A percentile compares a stretch with the other conserved stretches of the same genome.
Evolutionary conservation across 1,284 basidiomycete species (phyloP).

Genomic region (Leccinum fallax): DNA sequence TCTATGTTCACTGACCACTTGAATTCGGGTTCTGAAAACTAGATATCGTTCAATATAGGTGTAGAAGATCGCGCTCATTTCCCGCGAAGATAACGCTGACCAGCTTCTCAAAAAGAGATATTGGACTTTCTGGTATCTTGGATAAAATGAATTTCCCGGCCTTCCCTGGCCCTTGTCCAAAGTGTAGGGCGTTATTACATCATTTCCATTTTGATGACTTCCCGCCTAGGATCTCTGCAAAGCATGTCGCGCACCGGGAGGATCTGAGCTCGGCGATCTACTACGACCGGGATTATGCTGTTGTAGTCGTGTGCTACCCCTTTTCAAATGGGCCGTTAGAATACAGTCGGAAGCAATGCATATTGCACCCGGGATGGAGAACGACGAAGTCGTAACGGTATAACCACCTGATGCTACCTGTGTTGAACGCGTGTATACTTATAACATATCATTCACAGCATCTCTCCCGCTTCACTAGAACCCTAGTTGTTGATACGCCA

Average conservation of each 20-base stretch:
- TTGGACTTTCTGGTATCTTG: not conserved
- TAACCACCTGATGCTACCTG: constrained; percentile 1
- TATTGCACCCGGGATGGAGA: constrained; percentile 4
- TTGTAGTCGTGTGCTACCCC: not conserved
- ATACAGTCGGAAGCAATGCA: not conserved
- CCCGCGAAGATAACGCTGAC: not conserved
- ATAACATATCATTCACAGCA: constrained; percentile 10
- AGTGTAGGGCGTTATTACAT: not conserved
- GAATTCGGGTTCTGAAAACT: not conserved
- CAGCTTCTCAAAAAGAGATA: not conserved
- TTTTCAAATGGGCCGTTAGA: not conserved
- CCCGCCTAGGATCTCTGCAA: not conserved
- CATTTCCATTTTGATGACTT: not conserved
- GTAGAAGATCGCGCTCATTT: not conserved
- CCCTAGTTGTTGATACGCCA: not conserved
- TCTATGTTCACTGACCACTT: not conserved
- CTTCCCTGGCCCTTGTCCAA: not conserved
- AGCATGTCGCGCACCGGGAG: not conserved
- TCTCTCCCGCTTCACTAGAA: not conserved
- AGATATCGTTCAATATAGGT: not conserved
- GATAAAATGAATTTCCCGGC: constrained; percentile 2
- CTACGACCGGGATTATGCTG: constrained; percentile 6
- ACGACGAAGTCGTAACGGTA: constrained; percentile 1
- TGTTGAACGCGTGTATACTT: not conserved
- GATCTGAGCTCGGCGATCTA: not conserved